These are phyloP conservation scores for Phyllostachys edulis DNA, from an alignment of 176 grass and related monocot genomes.

Conservation along the genomic window DNA sequence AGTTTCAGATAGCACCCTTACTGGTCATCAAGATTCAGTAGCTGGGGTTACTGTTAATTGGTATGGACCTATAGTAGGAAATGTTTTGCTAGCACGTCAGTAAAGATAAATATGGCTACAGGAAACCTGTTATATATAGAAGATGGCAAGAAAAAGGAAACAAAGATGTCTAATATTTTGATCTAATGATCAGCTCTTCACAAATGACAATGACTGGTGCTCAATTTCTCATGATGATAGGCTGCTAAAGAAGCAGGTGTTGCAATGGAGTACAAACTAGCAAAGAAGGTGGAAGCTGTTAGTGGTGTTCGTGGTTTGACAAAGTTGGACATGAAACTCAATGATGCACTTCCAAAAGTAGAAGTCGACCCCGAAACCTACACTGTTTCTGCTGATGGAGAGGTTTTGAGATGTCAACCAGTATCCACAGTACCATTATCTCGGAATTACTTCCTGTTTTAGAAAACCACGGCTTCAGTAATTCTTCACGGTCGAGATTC, in stretches of 20 bases:
- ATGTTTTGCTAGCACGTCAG: not conserved
- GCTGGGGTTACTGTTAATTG: no score
- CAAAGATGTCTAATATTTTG: not conserved
- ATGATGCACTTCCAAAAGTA: constrained; percentile 74
- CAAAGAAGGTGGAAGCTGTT: constrained; percentile 79
- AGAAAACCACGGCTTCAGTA: not conserved
- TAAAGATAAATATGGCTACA: not conserved
- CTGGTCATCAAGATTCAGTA: no score
- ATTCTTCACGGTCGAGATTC: not conserved
- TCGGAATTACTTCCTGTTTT: constrained; percentile 94
- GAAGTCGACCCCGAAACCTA: constrained; percentile 81
- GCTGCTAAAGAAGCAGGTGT: constrained; percentile 68
- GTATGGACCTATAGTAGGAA: no score
- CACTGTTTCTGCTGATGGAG: constrained; percentile 69
- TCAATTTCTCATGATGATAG: constrained; percentile 35
- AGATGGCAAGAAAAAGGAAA: no score
- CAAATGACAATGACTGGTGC: not conserved
- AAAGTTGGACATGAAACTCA: constrained; percentile 90
- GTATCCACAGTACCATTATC: constrained; percentile 64
- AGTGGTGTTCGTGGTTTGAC: constrained; percentile 55
- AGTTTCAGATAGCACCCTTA: no score
- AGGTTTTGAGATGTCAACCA: constrained; percentile 62
- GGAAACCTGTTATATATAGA: no score
- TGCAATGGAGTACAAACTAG: constrained; percentile 52
- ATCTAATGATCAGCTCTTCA: not conserved